Evolutionary conservation across 1,284 basidiomycete species (phyloP), one percentile per base, ranked within the genome.

Genomic region (Austroboletus niveus): DNA sequence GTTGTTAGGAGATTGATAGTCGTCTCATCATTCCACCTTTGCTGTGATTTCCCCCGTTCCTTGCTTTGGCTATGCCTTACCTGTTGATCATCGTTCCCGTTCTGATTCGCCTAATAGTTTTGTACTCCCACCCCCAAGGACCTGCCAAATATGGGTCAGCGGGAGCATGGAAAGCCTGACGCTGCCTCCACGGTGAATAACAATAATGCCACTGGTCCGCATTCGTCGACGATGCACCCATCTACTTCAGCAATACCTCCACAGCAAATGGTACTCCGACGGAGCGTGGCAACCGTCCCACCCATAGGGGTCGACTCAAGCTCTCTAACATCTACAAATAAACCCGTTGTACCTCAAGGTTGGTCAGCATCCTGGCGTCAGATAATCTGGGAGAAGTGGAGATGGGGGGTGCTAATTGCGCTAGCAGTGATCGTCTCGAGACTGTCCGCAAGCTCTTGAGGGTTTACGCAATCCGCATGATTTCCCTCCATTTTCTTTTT

Each of bases 61-160:
- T 56, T 39, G 15, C 53, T 8, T 35, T 43, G 50, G 47, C 50
- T 61, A 60, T 60, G 45, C 47, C 27, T 47, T 34, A 20, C 30
- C 59, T 44, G 54, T 55, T 57, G 52, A 63, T 63, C 53, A 55
- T 47, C 52, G 50, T 39, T 57, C 59, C 30, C 47, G 48, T 61
- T 20, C 48, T 47, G 47, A 42, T 56, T 43, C 44, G n/a, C 34
- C 53, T 39, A 41, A 34, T 63, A 93, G 87, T 89, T 87, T 61
- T 89, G 86, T 63, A 78, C 79, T 32, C 76, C 82, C 12, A 69
- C 73, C 29, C 78, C 82, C 64, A 84, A 78, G 47, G 85, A 92
- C 63, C 71, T 93, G 20, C 92, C 92, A 2, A 94, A 94, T 71
- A 95, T 95, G 92, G 92, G 87, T 32, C 78, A 87, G 68, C 82